These are phyloP conservation scores for Dendrobium officinale DNA, from an alignment of 106 monocot genomes.

Conservation along the genomic window DNA sequence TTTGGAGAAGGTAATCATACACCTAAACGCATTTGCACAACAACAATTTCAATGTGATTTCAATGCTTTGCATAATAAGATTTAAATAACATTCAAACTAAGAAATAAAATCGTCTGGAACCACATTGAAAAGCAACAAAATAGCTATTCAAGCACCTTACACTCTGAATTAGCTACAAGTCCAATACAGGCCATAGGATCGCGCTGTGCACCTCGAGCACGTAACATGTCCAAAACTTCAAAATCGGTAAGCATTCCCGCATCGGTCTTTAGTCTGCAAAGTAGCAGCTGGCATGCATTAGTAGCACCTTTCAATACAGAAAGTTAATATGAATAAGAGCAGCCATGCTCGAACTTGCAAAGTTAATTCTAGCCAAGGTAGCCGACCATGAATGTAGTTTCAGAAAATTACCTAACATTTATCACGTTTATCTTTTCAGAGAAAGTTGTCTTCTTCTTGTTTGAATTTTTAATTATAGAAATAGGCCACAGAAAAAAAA, in stretches of 20 bases:
- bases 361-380: no score
- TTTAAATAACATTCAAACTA: background rate
- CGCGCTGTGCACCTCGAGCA: slow-evolving; percentile 56
- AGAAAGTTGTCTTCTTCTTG: background rate
- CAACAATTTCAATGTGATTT: background rate
- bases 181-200: slow-evolving; percentile 77
- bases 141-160: slow-evolving; percentile 41
- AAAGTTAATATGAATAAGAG: background rate
- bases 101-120: background rate
- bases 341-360: background rate
- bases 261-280: slow-evolving; percentile 35
- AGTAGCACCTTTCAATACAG: background rate
- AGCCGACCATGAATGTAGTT: no score
- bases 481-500: no score
- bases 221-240: slow-evolving; percentile 79
- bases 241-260: slow-evolving; percentile 65
- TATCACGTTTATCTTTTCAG: background rate
- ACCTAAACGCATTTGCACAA: slow-evolving; percentile 29
- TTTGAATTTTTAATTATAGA: no score
- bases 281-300: background rate
- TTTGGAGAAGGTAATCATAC: slow-evolving; percentile 57
- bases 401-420: background rate
- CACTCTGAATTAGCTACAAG: slow-evolving; percentile 69
- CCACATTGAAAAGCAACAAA: background rate
- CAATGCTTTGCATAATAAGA: background rate